Conservation (phyloP, 2,329 filamentous ascomycete genomes). For the Paecilomyces dactylethromorphus region DNA sequence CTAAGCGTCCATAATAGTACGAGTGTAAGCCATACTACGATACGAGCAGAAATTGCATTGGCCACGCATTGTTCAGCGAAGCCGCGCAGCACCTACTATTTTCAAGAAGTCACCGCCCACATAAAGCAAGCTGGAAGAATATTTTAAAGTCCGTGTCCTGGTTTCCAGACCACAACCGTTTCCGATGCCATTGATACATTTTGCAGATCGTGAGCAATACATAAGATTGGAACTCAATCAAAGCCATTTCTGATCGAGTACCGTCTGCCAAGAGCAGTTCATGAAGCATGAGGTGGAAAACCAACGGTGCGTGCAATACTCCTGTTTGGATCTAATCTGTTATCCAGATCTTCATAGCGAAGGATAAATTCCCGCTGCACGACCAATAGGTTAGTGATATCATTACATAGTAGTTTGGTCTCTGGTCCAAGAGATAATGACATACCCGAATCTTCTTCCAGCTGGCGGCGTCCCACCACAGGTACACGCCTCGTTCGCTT, state of each 20-base stretch:
- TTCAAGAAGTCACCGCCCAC: not conserved
- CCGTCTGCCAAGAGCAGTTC: conserved; percentile 14
- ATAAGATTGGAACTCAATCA: conserved; percentile 19
- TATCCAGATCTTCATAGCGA: conserved; percentile 45
- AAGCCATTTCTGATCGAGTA: conserved; percentile 25
- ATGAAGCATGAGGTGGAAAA: conserved; percentile 32
- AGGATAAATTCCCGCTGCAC: conserved; percentile 42
- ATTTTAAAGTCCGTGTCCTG: not conserved
- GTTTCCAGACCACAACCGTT: not conserved
- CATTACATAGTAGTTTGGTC: not conserved
- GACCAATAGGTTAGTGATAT: conserved; percentile 2
- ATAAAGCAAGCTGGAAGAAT: not conserved
- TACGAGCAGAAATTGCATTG: not conserved
- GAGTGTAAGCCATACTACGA: not conserved
- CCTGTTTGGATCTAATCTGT: conserved; percentile 36
- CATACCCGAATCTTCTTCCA: conserved; percentile 46
- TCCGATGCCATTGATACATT: not conserved
- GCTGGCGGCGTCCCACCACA: conserved; percentile 43
- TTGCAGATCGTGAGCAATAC: conserved; percentile 11
- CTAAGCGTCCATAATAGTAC: not conserved
- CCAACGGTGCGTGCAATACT: conserved; percentile 26
- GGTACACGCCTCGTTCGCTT: conserved; percentile 45
- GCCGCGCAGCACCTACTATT: not conserved
- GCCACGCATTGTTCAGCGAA: not conserved
- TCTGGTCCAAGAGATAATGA: conserved; percentile 2